phyloP scores from a whole-genome alignment of 768 basidiomycete genomes.

The Rhizopogon salebrosus region DNA sequence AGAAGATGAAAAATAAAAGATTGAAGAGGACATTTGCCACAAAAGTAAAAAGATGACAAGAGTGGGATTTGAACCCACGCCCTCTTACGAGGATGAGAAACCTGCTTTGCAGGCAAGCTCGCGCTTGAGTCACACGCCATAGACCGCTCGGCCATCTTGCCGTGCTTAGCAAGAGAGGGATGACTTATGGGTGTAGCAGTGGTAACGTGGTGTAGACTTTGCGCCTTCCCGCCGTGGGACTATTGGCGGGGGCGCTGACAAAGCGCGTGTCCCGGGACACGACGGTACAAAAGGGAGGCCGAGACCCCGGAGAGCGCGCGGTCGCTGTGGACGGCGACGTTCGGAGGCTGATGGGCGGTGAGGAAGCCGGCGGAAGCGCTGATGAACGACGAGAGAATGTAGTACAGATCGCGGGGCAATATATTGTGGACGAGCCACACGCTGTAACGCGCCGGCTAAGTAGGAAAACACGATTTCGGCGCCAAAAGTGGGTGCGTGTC shows the following conservation, averaged over 20 bases:
- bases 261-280: neutral
- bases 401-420: neutral
- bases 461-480: too few relatives aligned
- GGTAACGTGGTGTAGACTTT: too few relatives aligned
- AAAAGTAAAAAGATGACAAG: constrained; percentile 15
- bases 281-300: neutral
- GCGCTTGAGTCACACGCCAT: constrained; percentile 59
- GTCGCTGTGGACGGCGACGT: neutral
- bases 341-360: neutral
- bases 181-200: too few relatives aligned
- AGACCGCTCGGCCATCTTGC: constrained; percentile 61
- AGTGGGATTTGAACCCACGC: constrained; percentile 22
- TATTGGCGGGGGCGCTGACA: neutral
- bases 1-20: neutral
- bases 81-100: constrained; percentile 16
- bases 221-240: too few relatives aligned
- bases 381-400: neutral
- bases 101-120: constrained; percentile 11
- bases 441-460: too few relatives aligned
- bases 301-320: neutral
- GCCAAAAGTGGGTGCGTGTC: too few relatives aligned
- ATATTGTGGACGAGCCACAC: neutral
- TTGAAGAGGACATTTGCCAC: too few relatives aligned
- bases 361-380: neutral
- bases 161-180: constrained; percentile 1